These are phyloP conservation scores for Wickerhamiella sorbophila DNA, from an alignment of 805 yeast genomes.

Conservation along the genomic window DNA sequence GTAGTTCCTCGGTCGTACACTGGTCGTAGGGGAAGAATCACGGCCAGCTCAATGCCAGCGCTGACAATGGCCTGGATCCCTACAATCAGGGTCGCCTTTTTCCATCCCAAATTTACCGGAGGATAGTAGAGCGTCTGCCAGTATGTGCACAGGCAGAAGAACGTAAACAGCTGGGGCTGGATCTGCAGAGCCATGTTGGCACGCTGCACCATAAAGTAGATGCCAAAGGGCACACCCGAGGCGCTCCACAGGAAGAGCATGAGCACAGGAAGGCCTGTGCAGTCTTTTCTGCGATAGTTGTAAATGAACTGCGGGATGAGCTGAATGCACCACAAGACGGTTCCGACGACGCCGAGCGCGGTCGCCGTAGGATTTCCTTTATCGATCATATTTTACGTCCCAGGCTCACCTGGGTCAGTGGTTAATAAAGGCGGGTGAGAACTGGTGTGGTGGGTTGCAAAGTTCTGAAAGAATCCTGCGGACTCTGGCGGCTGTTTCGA, in stretches of 20 bases:
- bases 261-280: slow-evolving; percentile 75
- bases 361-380: slow-evolving; percentile 12
- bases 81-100: slow-evolving; percentile 27
- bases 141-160: slow-evolving; percentile 54
- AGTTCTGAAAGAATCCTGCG: no score
- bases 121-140: slow-evolving; percentile 61
- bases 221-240: slow-evolving; percentile 72
- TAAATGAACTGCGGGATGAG: slow-evolving; percentile 69
- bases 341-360: slow-evolving; percentile 71
- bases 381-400: neutral
- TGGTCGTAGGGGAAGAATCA: slow-evolving; percentile 54
- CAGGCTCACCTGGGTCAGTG: neutral
- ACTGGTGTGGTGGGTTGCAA: no score
- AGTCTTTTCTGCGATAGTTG: slow-evolving; percentile 61
- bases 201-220: slow-evolving; percentile 61
- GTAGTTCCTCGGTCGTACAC: slow-evolving; percentile 33
- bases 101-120: slow-evolving; percentile 32
- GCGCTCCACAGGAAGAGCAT: slow-evolving; percentile 79
- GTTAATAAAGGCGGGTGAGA: no score
- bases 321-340: slow-evolving; percentile 87
- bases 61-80: slow-evolving; percentile 30
- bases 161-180: slow-evolving; percentile 75
- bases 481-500: no score
- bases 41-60: slow-evolving; percentile 53
- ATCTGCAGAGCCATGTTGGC: slow-evolving; percentile 66